These are phyloP conservation scores for Penicillium sp. DNA, from an alignment of 2,329 filamentous ascomycete species.

Conservation along the genomic window DNA sequence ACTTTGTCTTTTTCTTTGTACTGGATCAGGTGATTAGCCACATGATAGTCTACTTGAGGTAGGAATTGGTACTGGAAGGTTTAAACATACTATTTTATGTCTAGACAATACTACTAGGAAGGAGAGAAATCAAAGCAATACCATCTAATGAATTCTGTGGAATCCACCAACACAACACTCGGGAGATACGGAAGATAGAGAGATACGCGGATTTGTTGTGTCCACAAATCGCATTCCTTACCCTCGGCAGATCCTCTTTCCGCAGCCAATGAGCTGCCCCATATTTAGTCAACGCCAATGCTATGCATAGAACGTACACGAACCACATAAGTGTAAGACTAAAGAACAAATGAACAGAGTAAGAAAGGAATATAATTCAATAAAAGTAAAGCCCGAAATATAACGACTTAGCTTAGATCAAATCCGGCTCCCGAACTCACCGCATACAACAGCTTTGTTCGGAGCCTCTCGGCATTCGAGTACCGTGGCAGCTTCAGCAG, in stretches of 20 bases:
- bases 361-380: background rate
- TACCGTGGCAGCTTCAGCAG: conserved; percentile 89
- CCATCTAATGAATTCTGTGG: background rate
- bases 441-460: conserved; percentile 83
- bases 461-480: conserved; percentile 62
- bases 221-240: background rate
- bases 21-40: background rate
- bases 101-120: no score
- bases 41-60: background rate
- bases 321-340: conserved; percentile 4
- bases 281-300: conserved; percentile 27
- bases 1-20: conserved; percentile 7
- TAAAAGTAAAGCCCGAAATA: conserved; percentile 1
- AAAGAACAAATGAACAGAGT: background rate
- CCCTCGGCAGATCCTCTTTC: conserved; percentile 2
- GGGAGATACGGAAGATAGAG: background rate
- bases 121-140: background rate
- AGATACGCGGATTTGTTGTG: background rate
- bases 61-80: no score
- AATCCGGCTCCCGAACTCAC: conserved; percentile 90
- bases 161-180: background rate
- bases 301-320: conserved; percentile 26
- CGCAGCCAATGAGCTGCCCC: conserved; percentile 15
- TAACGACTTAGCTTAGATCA: conserved; percentile 58
- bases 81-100: no score